These are phyloP conservation scores for Amanita exitialis DNA, from an alignment of 768 basidiomycete species.

Conservation along the genomic window DNA sequence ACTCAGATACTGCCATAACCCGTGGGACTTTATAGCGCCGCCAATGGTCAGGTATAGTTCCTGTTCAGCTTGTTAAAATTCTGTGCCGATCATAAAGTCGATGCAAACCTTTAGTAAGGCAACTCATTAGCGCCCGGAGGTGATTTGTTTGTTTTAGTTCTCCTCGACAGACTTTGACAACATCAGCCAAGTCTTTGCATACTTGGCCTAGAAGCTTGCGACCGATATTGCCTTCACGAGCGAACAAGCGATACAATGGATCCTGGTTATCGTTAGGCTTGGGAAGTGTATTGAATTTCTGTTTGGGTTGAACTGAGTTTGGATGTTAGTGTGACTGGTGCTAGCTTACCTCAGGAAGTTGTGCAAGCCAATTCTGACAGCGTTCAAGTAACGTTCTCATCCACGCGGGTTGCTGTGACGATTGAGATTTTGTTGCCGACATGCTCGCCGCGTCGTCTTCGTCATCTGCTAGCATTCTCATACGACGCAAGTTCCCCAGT, in stretches of 20 bases:
- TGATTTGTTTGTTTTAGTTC: slow-evolving; percentile 94
- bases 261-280: slow-evolving; percentile 69
- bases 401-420: slow-evolving; percentile 84
- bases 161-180: slow-evolving; percentile 80
- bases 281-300: slow-evolving; percentile 57
- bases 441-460: slow-evolving; percentile 54
- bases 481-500: slow-evolving; percentile 82
- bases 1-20: slow-evolving; percentile 72
- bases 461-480: slow-evolving; percentile 83
- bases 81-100: neutral
- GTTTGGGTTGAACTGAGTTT: neutral
- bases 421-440: slow-evolving; percentile 50
- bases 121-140: slow-evolving; percentile 82
- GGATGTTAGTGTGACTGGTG: neutral
- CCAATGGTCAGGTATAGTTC: slow-evolving; percentile 86
- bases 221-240: slow-evolving; percentile 78
- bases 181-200: slow-evolving; percentile 69
- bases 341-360: slow-evolving; percentile 60
- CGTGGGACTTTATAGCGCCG: slow-evolving; percentile 80
- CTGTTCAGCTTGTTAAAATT: slow-evolving; percentile 27
- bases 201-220: slow-evolving; percentile 71
- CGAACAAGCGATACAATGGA: slow-evolving; percentile 83
- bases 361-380: slow-evolving; percentile 74
- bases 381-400: slow-evolving; percentile 81
- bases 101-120: slow-evolving; percentile 72